These are phyloP conservation scores for Macrocybe gigantea DNA, from an alignment of 768 basidiomycete species.

Conservation along the genomic window DNA sequence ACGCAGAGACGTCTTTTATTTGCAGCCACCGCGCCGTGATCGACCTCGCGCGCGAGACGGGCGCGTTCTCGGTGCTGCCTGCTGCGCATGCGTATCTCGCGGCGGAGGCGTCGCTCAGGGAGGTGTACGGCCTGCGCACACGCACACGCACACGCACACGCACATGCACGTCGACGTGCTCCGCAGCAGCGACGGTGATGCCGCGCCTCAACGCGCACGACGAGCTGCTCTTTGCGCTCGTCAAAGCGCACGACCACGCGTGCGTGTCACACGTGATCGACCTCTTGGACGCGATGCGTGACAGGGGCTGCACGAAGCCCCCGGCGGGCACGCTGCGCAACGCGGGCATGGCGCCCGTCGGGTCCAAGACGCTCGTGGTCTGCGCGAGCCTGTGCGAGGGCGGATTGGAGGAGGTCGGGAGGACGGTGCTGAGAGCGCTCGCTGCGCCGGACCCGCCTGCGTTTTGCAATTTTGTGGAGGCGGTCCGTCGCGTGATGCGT, in stretches of 20 bases:
- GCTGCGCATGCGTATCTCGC: conserved; percentile 14
- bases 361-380: too few species aligned
- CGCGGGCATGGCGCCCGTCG: too few species aligned
- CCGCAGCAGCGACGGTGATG: too few species aligned
- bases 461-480: conserved; percentile 1
- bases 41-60: conserved; percentile 12
- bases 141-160: not conserved
- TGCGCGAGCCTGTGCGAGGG: too few species aligned
- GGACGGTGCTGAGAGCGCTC: conserved; percentile 1
- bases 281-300: conserved; percentile 1
- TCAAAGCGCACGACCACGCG: conserved; percentile 5
- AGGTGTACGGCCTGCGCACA: conserved; percentile 10
- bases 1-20: conserved; percentile 1
- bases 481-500: not conserved
- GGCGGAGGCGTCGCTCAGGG: conserved; percentile 11
- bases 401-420: conserved; percentile 1
- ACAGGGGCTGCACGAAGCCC: not conserved
- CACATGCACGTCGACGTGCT: too few species aligned
- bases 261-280: not conserved
- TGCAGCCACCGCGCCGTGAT: conserved; percentile 8
- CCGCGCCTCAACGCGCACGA: conserved; percentile 1
- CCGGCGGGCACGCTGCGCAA: conserved; percentile 2
- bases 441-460: conserved; percentile 3
- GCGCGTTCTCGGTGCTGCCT: conserved; percentile 11
- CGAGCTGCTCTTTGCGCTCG: conserved; percentile 1